Base-by-base conservation (phyloP, 1,139 yeast genomes). In the Yamadazyma trypodendri region DNA sequence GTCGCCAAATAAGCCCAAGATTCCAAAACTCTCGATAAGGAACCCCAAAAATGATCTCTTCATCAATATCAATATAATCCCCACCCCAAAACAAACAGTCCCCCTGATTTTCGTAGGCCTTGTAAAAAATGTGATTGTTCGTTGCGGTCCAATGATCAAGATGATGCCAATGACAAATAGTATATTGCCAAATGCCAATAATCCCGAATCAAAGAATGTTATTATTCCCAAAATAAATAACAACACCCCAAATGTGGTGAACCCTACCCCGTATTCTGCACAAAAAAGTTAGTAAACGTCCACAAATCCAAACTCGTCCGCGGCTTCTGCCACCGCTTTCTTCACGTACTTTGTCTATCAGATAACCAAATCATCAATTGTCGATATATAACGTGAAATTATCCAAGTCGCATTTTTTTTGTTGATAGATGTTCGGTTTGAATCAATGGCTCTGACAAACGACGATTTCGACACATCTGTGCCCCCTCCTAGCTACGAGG, bases 21-120 rank as follows among this genome's bases (percentile, higher is more conserved):
- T 88, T 14, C 98, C 98, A 48, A 90, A 68, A 39, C 85, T 77
- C 60, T 92, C 98, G 40, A 92, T 67, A 8, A 83, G 60, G 53
- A 92, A 90, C 15, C 98, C 98, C 31, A 84, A 56, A 55, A 92
- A 86, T 5, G 97, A 79, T 64, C 83, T 74, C 55, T 84, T 86
- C 54, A 79, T 53, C 42, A 92, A 68, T 41, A 92, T 90, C 49
- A 92, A 65, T 15, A 81, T 42, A 21, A 92, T 81, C 1, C 98
- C 98, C 9, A 78, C 42, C 2, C 68, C 68, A 57, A 92, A 89
- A 50, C 89, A 87, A 16, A 89, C 49, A 0, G 96, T 78, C 2
- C 97, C 97, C 51, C 96, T 77, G 38, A 89, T 70, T 58, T 90
- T 92, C 37, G 81, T 79, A 0, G 95, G 96, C 44, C 97, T 77